Evolutionary conservation across 2,329 filamentous ascomycete genomes (phyloP).

Genomic region (Colletotrichum sp.): DNA sequence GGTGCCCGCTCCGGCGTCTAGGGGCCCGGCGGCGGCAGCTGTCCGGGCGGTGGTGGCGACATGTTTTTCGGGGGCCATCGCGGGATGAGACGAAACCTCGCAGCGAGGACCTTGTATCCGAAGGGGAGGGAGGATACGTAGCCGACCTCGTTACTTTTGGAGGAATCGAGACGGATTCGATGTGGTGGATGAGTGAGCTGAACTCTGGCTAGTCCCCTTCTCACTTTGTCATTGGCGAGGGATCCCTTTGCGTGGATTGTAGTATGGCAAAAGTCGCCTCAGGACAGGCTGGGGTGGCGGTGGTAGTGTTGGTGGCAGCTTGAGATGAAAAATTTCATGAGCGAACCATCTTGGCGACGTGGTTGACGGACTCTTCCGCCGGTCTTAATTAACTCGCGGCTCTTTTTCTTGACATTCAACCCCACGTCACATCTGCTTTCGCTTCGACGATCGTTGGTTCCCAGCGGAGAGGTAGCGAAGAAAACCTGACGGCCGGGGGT

Average conservation of each 20-base stretch:
- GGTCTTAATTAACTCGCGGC: not conserved
- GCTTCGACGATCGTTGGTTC: slow-evolving; percentile 18
- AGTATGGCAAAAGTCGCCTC: not conserved
- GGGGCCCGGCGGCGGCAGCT: not conserved
- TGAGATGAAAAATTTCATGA: not conserved
- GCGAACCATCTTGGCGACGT: not conserved
- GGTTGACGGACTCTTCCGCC: not conserved
- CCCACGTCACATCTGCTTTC: slow-evolving; percentile 22
- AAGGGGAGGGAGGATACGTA: not conserved
- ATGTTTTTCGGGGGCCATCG: slow-evolving; percentile 9
- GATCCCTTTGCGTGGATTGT: not conserved
- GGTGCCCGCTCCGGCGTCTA: not conserved
- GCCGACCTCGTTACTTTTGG: not conserved
- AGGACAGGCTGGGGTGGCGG: not conserved
- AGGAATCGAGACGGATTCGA: not conserved
- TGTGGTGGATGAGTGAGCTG: not conserved
- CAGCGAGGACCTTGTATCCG: not conserved
- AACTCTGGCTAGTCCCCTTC: not conserved
- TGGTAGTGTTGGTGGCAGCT: not conserved
- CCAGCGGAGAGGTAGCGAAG: not conserved
- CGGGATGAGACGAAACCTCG: not conserved
- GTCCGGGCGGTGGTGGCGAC: not conserved
- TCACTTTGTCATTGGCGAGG: not conserved
- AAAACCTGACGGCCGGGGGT: not conserved
- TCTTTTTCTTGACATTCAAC: not conserved